Evolutionary conservation across 2,329 filamentous ascomycete genomes (phyloP).

Genomic region (Fusarium euwallaceae): DNA sequence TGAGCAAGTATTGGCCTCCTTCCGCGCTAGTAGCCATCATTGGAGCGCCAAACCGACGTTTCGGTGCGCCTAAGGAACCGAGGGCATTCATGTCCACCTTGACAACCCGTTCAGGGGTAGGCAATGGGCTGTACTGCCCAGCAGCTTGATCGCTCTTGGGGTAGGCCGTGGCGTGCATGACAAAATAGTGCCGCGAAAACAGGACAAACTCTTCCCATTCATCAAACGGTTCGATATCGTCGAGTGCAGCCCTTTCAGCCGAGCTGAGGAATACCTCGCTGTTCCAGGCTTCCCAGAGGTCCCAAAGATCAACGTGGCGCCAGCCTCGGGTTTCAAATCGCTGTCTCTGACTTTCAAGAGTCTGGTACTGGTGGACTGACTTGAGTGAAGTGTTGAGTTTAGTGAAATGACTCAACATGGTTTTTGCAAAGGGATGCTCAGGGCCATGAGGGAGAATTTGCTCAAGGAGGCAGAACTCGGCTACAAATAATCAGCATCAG

Average conservation of each 20-base stretch:
- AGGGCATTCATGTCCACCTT: conserved; percentile 25
- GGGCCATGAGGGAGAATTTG: conserved; percentile 85
- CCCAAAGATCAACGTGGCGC: conserved; percentile 71
- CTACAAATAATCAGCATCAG: conserved; percentile 38
- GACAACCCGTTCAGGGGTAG: background rate
- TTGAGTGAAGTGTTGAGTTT: conserved; percentile 85
- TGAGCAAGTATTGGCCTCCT: conserved; percentile 60
- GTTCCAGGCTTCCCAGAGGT: conserved; percentile 87
- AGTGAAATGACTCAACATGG: conserved; percentile 86
- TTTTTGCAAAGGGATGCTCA: conserved; percentile 85
- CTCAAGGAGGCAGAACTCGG: conserved; percentile 88
- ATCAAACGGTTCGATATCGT: conserved; percentile 86
- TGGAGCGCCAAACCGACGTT: conserved; percentile 72
- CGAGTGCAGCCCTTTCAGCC: conserved; percentile 71
- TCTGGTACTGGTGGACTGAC: conserved; percentile 78
- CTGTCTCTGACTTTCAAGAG: conserved; percentile 71
- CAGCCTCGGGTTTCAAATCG: conserved; percentile 81
- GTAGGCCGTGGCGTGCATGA: conserved; percentile 71
- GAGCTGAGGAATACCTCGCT: conserved; percentile 74
- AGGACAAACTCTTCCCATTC: conserved; percentile 96
- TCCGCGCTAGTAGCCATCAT: conserved; percentile 56
- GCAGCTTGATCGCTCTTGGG: background rate
- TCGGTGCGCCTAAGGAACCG: conserved; percentile 36
- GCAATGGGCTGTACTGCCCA: background rate
- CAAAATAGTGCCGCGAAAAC: conserved; percentile 86